A percentile compares a stretch with the other conserved stretches of the same genome.
These are phyloP conservation scores for Breviolum minutum DNA, from an alignment of 73 alveolate species.

Conservation along the genomic window DNA sequence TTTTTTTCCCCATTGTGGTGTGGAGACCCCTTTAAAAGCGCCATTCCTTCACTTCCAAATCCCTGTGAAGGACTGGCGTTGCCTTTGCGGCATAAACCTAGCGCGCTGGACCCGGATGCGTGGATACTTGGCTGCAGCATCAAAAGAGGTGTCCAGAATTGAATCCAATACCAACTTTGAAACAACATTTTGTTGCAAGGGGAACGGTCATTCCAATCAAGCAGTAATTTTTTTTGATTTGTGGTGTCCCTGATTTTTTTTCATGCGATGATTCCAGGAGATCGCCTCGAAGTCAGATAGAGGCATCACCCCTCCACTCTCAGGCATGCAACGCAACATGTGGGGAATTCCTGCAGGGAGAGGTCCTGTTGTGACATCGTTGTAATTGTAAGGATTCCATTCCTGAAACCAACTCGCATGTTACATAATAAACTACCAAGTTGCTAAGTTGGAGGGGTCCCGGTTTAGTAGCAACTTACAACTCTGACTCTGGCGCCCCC, in stretches of 20 bases:
- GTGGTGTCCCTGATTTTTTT: not conserved
- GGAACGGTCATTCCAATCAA: not conserved
- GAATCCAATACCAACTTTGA: not conserved
- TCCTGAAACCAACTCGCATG: no score
- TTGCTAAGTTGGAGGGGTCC: no score
- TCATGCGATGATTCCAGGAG: not conserved
- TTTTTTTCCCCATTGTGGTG: not conserved
- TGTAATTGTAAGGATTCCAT: no score
- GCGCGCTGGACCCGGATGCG: slow-evolving; percentile 59
- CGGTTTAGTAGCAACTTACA: no score
- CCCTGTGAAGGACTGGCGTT: not conserved
- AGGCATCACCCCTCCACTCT: slow-evolving; percentile 25
- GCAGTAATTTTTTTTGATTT: not conserved
- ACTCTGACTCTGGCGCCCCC: no score
- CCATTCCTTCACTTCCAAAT: not conserved
- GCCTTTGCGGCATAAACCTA: slow-evolving; percentile 56
- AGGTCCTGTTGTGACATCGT: no score
- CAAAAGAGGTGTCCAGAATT: not conserved
- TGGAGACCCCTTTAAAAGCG: not conserved
- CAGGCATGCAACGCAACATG: slow-evolving; percentile 16
- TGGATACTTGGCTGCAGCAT: slow-evolving; percentile 27
- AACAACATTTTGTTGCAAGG: not conserved
- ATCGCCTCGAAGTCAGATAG: slow-evolving; percentile 65
- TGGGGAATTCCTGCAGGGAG: no score
- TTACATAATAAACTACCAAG: no score